A percentile compares a stretch with the other conserved stretches of the same genome.
Conservation (phyloP, 345 rosid species). For the Gossypium arboreum region DNA sequence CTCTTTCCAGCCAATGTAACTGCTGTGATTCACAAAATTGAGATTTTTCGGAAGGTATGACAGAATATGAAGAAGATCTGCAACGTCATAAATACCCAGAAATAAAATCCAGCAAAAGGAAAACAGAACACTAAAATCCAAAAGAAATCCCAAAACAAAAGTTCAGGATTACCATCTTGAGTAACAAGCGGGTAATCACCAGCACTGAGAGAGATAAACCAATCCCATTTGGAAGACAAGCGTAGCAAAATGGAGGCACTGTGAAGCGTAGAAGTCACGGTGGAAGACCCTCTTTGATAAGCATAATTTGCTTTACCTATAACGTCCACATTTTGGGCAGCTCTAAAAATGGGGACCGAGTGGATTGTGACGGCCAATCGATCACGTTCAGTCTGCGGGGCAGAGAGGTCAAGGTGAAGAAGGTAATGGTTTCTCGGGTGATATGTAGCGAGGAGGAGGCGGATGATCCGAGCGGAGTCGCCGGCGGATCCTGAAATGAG, state of each 20-base stretch:
- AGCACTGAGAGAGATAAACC: constrained; percentile 67
- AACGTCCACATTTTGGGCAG: constrained; percentile 79
- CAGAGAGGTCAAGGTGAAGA: constrained; percentile 70
- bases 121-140: constrained; percentile 1
- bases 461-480: constrained; percentile 60
- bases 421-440: constrained; percentile 82
- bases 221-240: constrained; percentile 69
- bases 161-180: constrained; percentile 64
- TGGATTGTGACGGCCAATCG: constrained; percentile 51
- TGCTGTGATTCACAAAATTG: constrained; percentile 75
- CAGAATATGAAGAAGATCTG: constrained; percentile 91
- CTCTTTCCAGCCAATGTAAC: constrained; percentile 98
- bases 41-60: constrained; percentile 75
- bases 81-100: constrained; percentile 23
- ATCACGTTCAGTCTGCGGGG: constrained; percentile 63
- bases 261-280: constrained; percentile 70
- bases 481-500: constrained; percentile 68
- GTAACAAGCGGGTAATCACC: constrained; percentile 85
- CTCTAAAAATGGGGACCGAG: constrained; percentile 53
- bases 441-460: constrained; percentile 68
- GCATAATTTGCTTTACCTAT: constrained; percentile 76
- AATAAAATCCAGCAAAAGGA: background rate
- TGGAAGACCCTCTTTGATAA: constrained; percentile 66
- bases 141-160: background rate
- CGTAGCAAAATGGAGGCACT: constrained; percentile 82